phyloP scores from a whole-genome alignment of 1,284 basidiomycete genomes.

The Heterobasidion occidentale region DNA sequence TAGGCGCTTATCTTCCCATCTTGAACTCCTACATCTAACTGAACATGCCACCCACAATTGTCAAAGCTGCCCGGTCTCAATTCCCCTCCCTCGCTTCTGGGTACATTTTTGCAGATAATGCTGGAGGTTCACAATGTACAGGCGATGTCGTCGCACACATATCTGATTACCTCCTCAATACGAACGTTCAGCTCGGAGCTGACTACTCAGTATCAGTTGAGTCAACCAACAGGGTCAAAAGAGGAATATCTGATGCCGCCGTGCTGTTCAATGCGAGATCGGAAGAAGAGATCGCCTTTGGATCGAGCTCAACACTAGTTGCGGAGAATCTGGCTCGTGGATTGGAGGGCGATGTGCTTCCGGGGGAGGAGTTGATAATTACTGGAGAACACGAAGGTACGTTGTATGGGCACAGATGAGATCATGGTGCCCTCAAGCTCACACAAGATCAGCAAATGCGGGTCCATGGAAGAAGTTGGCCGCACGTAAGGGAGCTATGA shows the following conservation, averaged over 20 bases:
- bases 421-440: background rate
- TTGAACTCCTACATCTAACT: background rate
- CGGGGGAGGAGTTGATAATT: conserved; percentile 66
- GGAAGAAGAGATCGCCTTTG: conserved; percentile 58
- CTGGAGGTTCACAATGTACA: conserved; percentile 67
- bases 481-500: conserved; percentile 38
- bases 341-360: conserved; percentile 41
- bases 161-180: conserved; percentile 58
- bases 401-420: conserved; percentile 4
- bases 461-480: conserved; percentile 76
- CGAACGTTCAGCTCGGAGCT: conserved; percentile 69
- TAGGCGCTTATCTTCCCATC: background rate
- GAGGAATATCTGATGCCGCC: conserved; percentile 44
- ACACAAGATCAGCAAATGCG: conserved; percentile 46
- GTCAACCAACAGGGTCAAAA: conserved; percentile 44
- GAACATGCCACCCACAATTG: conserved; percentile 24
- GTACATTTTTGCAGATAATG: conserved; percentile 72
- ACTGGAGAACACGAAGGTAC: conserved; percentile 74
- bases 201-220: conserved; percentile 51
- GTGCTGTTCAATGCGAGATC: conserved; percentile 57
- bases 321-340: conserved; percentile 58
- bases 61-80: conserved; percentile 42
- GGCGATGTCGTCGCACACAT: conserved; percentile 48
- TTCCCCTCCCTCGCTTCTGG: conserved; percentile 58
- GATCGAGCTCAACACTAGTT: conserved; percentile 60